Conservation (phyloP, 2,329 filamentous ascomycete species). For the Alternaria consortialis region DNA sequence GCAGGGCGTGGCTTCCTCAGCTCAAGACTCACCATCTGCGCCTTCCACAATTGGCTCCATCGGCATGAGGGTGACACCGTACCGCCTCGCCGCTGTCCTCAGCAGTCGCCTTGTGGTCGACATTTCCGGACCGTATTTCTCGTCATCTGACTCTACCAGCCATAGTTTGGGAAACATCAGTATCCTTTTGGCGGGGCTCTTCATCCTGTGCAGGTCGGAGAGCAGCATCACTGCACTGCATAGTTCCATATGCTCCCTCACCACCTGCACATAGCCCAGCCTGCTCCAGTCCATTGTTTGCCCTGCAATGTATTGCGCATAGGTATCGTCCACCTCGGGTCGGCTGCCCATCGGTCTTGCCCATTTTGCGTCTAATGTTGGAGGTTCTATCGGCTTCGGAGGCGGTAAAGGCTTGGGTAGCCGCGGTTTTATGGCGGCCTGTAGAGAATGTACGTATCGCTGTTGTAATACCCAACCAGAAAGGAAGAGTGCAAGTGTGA, state of each 20-base stretch:
- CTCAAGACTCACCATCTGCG: slow-evolving; percentile 36
- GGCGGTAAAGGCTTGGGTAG: slow-evolving; percentile 53
- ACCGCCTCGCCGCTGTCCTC: slow-evolving; percentile 56
- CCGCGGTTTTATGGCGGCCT: slow-evolving; percentile 72
- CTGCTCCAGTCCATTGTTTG: slow-evolving; percentile 55
- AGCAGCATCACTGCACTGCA: slow-evolving; percentile 62
- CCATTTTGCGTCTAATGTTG: slow-evolving; percentile 50
- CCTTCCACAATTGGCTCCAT: slow-evolving; percentile 52
- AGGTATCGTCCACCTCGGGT: slow-evolving; percentile 40
- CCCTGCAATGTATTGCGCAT: slow-evolving; percentile 45
- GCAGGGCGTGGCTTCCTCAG: background rate
- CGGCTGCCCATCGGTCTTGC: slow-evolving; percentile 42
- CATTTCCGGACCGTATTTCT: slow-evolving; percentile 53
- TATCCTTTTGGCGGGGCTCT: slow-evolving; percentile 56
- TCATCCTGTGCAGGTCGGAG: slow-evolving; percentile 56
- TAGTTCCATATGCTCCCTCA: slow-evolving; percentile 56
- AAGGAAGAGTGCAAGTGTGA: slow-evolving; percentile 83
- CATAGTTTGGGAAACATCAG: slow-evolving; percentile 56
- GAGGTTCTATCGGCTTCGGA: slow-evolving; percentile 44
- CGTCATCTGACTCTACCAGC: slow-evolving; percentile 47
- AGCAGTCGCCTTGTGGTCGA: slow-evolving; percentile 56
- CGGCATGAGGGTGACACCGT: slow-evolving; percentile 56
- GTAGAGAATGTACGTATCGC: slow-evolving; percentile 79
- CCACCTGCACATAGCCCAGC: slow-evolving; percentile 60
- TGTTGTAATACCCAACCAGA: slow-evolving; percentile 90